Base-by-base conservation (phyloP, 169 alveolate genomes). In the Plasmodium inui region DNA sequence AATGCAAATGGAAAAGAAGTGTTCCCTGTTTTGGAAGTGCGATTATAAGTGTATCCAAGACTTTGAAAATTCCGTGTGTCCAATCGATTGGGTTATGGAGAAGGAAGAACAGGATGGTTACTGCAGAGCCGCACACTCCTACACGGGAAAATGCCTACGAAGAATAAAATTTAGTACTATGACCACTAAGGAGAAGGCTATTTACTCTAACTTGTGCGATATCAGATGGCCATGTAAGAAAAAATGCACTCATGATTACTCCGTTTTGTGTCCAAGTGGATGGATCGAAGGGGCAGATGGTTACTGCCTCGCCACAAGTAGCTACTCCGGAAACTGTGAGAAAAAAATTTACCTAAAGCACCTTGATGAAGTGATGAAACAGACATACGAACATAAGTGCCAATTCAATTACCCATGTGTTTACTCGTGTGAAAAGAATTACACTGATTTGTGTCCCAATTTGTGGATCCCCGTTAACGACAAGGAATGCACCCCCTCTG, bases 191-290 rank as follows among this genome's bases (percentile, higher is more conserved):
- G 95, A 91, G 76, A 91, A 91, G 46, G 19, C 80, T 30, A 91
- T 91, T 17, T 91, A 91, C 57, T 91, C 95, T 3, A 91, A 91
- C 83, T 39, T 91, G 57, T 91, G 95, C 50, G 92, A 91, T 57
- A 9, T 91, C 5, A 80, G 67, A 73, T 91, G 95, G 95, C 92
- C 95, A 74, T 91, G 95, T 32, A 91, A 82, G 34, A 90, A 82
- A 57, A 92, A 90, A 71, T 96, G 97, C 73, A 95, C 92, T 26
- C 92, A 83, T 34, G 97, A 96, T 92, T 96, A 92, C 67, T 88
- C 97, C 46, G 96, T 93, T 86, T 86, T 96, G 41, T 96, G 97
- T 26, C 97, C 97, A 28, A 84, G 91, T 3, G 96, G 96, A 73
- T 96, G 97, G 97, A 92, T 96, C 34, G 93, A 84, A 83, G 83